phyloP scores from a whole-genome alignment of 495 filamentous ascomycete genomes.

The Xylaria acuta region DNA sequence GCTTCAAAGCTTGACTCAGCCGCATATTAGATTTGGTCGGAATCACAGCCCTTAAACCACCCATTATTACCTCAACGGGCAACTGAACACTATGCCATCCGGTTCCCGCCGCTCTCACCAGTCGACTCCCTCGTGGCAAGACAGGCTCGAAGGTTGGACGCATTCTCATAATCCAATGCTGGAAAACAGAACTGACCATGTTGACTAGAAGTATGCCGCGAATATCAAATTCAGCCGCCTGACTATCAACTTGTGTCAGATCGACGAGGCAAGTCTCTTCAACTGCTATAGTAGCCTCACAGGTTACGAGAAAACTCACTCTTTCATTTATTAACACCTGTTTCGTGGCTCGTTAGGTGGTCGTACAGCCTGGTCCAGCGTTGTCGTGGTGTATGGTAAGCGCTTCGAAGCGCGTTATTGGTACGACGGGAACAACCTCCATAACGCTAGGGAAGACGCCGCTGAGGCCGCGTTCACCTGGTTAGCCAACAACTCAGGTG shows the following conservation, averaged over 20 bases:
- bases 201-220: slow-evolving; percentile 65
- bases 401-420: slow-evolving; percentile 75
- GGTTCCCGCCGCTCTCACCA: slow-evolving; percentile 31
- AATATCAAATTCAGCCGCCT: slow-evolving; percentile 60
- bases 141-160: slow-evolving; percentile 43
- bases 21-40: slow-evolving; percentile 2
- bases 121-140: slow-evolving; percentile 41
- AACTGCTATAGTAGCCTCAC: slow-evolving; percentile 13
- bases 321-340: slow-evolving; percentile 24
- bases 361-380: slow-evolving; percentile 88
- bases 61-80: slow-evolving; percentile 23
- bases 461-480: slow-evolving; percentile 74
- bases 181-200: slow-evolving; percentile 28
- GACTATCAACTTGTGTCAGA: slow-evolving; percentile 77
- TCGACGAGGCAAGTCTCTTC: slow-evolving; percentile 68
- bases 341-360: slow-evolving; percentile 62
- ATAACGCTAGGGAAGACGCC: slow-evolving; percentile 90
- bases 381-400: slow-evolving; percentile 64
- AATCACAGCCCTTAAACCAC: slow-evolving; percentile 9
- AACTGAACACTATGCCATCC: slow-evolving; percentile 36
- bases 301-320: neutral
- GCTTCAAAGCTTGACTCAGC: neutral
- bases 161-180: neutral
- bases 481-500: slow-evolving; percentile 45
- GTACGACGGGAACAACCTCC: slow-evolving; percentile 86